Evolutionary conservation across 2,329 filamentous ascomycete species (phyloP), one percentile per base, ranked within the genome.

Genomic region (Trichoderma semiorbis): DNA sequence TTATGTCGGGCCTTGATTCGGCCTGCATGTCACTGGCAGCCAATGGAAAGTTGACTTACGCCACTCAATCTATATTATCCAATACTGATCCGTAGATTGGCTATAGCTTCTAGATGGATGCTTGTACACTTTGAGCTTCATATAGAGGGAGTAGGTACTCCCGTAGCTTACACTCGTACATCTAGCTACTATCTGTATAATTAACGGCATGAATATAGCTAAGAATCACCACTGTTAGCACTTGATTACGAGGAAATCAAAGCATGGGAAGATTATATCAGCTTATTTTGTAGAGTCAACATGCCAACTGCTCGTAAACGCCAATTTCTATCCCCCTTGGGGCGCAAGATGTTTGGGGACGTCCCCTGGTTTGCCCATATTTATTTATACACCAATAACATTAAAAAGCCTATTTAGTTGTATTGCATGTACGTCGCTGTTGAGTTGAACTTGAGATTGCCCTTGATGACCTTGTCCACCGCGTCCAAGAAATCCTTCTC

Each of bases 381-480:
- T 73, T 81, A 80, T 34, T 81, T 75, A 74, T 81, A 81, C 80
- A 81, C 75, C 76, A 43, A 43, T 58, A 30, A 73, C 73, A 76
- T 77, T 76, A 76, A 77, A 77, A 75, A 75, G 78, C 72, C 76
- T 69, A 75, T 61, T 36, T 97, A 98, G 84, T 99, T 99, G 88
- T 99, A 99, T 85, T 98, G 96, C 89, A 96, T 96, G 85, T 99
- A 99, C 74, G 93, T 94, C 64, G 96, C 95, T 72, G 96, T 99
- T 72, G 93, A 97, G 89, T 98, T 98, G 88, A 99, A 99, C 90
- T 99, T 99, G 81, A 97, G 87, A 84, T 98, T 98, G 78, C 93
- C 95, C 89, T 98, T 97, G 86, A 98, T 98, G 75, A 99, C 96
- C 90, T 99, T 99, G 87, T 99, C 96, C 73, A 99, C 96, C 3